Conservation (phyloP, 148 eudicot species). For the Suaeda aralocaspica region DNA sequence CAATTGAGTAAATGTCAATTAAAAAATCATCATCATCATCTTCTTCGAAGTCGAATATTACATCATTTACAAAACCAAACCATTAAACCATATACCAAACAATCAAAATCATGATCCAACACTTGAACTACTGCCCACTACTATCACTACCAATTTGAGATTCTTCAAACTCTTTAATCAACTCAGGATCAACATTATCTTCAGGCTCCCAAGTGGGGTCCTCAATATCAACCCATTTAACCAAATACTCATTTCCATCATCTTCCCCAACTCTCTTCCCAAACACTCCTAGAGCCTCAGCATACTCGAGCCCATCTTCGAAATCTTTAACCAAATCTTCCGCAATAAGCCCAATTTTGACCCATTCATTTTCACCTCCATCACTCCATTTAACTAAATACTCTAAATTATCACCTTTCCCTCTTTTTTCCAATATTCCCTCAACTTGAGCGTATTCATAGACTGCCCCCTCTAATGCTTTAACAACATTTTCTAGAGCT, state of each 20-base stretch:
- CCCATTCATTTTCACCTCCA: slow-evolving; percentile 90
- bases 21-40: background rate
- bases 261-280: slow-evolving; percentile 51
- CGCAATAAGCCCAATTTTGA: slow-evolving; percentile 40
- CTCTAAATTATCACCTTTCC: slow-evolving; percentile 66
- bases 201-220: slow-evolving; percentile 93
- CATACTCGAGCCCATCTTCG: slow-evolving; percentile 88
- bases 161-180: slow-evolving; percentile 61
- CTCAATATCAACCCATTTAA: slow-evolving; percentile 80
- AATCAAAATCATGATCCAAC: slow-evolving; percentile 5
- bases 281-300: slow-evolving; percentile 56
- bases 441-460: slow-evolving; percentile 85
- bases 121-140: background rate
- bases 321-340: slow-evolving; percentile 78
- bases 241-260: slow-evolving; percentile 60
- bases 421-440: slow-evolving; percentile 79
- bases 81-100: background rate
- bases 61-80: background rate
- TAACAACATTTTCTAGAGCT: slow-evolving; percentile 62
- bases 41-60: too few species aligned
- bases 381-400: slow-evolving; percentile 83
- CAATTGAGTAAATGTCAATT: background rate
- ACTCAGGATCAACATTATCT: slow-evolving; percentile 78
- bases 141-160: background rate
- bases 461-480: slow-evolving; percentile 50